Evolutionary conservation across 257 asterid species (phyloP), one percentile per base, ranked within the genome.

Genomic region (Parsonsia alboflavescens): DNA sequence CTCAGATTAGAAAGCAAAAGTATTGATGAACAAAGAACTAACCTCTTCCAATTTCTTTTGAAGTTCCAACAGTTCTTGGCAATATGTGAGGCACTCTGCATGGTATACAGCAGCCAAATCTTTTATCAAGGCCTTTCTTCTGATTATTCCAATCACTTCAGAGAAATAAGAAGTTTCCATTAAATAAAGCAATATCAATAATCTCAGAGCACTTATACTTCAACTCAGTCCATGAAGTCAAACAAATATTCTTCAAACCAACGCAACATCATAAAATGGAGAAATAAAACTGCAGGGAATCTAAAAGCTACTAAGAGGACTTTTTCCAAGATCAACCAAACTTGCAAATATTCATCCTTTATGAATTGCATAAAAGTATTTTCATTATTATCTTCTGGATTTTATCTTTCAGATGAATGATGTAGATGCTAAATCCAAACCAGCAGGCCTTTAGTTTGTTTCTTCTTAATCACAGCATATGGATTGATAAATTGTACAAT

Each of bases 101-200:
- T 94, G 98, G 75, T 91, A 94, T 19, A 81, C 84, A 54, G 91
- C 97, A 26, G 98, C 97, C 88, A 93, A 79, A 72, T 90, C 98
- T 78, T 88, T 91, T 75, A 93, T 85, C 88, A 93, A 79, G 44
- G 97, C 92, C 85, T 91, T 93, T 84, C 98, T 88, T 86, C 87
- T 86, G 74, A 91, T 89, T 33, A 91, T 89, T 16, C 97, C 98
- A 80, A 93, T 84, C 98, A 89, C 97, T 93, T 46, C 77, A 84
- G 79, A 69, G 71, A 69, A 75, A 69, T 50, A 78, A 66, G 4
- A 76, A 73, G 57, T 58, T 36, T 57, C 42, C 70, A 52, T 63
- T 50, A 76, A 36, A 36, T 53, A 70, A 75, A 79, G 70, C 54
- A 68, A 46, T 52, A 30, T 42, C 36, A 58, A 65, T 56, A 10